Evolutionary conservation across 1,139 yeast genomes (phyloP).

Genomic region (Pichia sp.): DNA sequence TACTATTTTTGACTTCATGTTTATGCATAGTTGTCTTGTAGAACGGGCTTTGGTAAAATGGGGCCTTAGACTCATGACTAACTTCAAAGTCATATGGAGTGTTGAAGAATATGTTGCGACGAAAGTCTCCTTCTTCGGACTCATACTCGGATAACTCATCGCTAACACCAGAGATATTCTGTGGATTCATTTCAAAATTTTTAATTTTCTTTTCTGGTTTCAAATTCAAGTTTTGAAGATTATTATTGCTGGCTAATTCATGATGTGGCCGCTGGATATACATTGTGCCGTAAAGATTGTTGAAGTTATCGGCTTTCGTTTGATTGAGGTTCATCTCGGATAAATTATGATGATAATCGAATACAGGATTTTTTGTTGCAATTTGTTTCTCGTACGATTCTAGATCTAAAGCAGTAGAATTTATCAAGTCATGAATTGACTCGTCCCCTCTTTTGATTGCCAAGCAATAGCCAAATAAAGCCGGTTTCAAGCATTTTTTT

Average conservation of each 20-base stretch:
- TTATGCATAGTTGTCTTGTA: not conserved
- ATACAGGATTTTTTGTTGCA: not conserved
- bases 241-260: not conserved
- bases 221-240: not conserved
- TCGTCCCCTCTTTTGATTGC: not conserved
- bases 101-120: not conserved
- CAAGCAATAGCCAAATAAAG: slow-evolving; percentile 9
- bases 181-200: not conserved
- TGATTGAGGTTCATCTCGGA: not conserved
- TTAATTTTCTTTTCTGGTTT: not conserved
- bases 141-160: slow-evolving; percentile 1
- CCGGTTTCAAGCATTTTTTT: slow-evolving; percentile 11
- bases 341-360: slow-evolving; percentile 7
- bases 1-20: not conserved
- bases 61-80: not conserved
- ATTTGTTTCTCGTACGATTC: slow-evolving; percentile 6
- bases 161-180: not conserved
- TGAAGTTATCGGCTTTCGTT: not conserved
- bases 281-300: not conserved
- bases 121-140: slow-evolving; percentile 2
- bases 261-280: slow-evolving; percentile 1
- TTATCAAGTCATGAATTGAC: not conserved
- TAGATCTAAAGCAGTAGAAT: slow-evolving; percentile 5
- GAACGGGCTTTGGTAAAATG: not conserved
- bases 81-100: slow-evolving; percentile 1